A percentile compares a stretch with the other conserved stretches of the same genome.
Conservation (phyloP, 768 basidiomycete species). For the Mrakia frigida region DNA sequence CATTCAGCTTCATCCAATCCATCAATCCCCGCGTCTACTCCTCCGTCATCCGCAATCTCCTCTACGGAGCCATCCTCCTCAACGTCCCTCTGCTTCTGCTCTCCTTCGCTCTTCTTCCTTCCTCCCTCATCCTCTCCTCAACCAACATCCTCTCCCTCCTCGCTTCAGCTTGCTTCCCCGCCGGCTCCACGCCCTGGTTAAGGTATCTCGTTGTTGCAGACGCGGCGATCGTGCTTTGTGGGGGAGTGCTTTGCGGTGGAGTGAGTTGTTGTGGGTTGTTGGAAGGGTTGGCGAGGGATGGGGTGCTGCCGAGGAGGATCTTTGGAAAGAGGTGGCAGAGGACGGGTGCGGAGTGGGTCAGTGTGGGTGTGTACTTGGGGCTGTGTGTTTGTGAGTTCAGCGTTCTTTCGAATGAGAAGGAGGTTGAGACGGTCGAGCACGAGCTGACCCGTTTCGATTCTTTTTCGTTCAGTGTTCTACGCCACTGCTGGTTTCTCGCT, state of each 20-base stretch:
- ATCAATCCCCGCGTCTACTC: slow-evolving; percentile 58
- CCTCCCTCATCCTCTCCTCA: slow-evolving; percentile 51
- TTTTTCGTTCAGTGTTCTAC: slow-evolving; percentile 49
- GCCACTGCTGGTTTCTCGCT: slow-evolving; percentile 56
- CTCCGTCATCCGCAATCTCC: slow-evolving; percentile 58
- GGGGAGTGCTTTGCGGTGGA: slow-evolving; percentile 63
- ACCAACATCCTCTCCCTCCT: slow-evolving; percentile 63
- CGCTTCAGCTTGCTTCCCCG: slow-evolving; percentile 51
- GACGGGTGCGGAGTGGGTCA: slow-evolving; percentile 55
- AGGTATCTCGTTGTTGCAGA: slow-evolving; percentile 61
- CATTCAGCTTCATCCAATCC: slow-evolving; percentile 60
- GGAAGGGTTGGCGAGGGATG: slow-evolving; percentile 48
- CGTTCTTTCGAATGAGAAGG: not conserved
- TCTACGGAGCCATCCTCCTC: slow-evolving; percentile 51
- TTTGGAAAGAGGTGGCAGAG: slow-evolving; percentile 52
- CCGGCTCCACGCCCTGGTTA: slow-evolving; percentile 57
- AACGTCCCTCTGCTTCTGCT: slow-evolving; percentile 58
- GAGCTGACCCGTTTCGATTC: not conserved
- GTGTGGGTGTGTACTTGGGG: slow-evolving; percentile 36
- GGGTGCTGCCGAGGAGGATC: slow-evolving; percentile 53
- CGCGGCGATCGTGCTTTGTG: slow-evolving; percentile 65
- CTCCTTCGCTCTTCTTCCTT: slow-evolving; percentile 58
- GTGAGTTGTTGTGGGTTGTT: slow-evolving; percentile 45
- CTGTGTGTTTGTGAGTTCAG: slow-evolving; percentile 17
- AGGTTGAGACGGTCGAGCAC: too few species aligned